Evolutionary conservation across 768 basidiomycete species (phyloP).

Genomic region (Lactifluus hygrophoroides): DNA sequence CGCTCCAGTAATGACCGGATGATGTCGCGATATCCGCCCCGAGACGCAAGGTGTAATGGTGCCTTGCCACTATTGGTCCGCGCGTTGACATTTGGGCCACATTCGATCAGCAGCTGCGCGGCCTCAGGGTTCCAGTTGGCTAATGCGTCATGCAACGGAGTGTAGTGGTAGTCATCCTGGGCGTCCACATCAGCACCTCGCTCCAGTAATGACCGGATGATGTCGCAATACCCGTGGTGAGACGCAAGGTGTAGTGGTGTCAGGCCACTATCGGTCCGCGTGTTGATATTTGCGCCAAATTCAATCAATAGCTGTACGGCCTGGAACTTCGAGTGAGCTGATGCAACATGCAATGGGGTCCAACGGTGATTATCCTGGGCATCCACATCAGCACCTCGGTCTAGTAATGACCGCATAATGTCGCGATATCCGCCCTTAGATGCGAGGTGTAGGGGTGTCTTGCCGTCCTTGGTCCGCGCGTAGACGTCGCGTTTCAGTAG

Average conservation of each 20-base stretch:
- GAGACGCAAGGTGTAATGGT: background rate
- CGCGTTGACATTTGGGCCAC: background rate
- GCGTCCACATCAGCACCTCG: no score
- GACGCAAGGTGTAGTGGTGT: background rate
- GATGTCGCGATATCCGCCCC: background rate
- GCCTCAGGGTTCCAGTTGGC: background rate
- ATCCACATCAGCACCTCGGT: background rate
- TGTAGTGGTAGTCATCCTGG: no score
- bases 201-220: no score
- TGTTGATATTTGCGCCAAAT: background rate
- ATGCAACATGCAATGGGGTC: background rate
- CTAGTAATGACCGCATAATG: background rate
- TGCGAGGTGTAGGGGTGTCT: background rate
- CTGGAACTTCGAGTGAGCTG: background rate
- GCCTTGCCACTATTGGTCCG: background rate
- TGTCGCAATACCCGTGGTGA: no score
- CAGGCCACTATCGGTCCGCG: background rate
- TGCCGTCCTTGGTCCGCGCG: background rate
- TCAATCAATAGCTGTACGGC: background rate
- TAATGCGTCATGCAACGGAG: no score
- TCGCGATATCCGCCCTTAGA: background rate
- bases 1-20: background rate
- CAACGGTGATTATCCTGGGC: background rate
- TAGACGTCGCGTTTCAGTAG: background rate
- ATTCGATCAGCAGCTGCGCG: background rate